Evolutionary conservation across 1,284 basidiomycete species (phyloP).

Genomic region (Vanrija sp.): DNA sequence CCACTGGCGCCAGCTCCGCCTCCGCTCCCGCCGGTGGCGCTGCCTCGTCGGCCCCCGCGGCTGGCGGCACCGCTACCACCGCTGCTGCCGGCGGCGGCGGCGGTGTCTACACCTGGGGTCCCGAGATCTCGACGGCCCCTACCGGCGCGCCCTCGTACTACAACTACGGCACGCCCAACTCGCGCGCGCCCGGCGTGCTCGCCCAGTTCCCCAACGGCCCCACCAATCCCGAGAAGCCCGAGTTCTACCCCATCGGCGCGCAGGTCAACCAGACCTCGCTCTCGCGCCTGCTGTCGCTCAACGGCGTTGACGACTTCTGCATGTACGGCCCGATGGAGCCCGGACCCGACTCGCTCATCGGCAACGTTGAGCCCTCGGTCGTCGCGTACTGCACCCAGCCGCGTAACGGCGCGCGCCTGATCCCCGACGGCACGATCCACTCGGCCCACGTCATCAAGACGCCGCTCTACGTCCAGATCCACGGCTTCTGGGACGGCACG

Average conservation of each 20-base stretch:
- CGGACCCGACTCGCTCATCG: constrained; percentile 39
- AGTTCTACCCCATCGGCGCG: constrained; percentile 36
- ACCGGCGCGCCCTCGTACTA: no score
- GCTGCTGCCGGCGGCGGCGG: no score
- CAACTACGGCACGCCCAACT: not conserved
- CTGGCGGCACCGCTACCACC: no score
- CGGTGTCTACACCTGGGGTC: no score
- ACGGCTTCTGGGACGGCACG: constrained; percentile 49
- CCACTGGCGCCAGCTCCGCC: no score
- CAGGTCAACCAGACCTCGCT: constrained; percentile 47
- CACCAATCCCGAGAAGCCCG: constrained; percentile 45
- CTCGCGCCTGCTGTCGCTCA: constrained; percentile 43
- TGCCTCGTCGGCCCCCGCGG: no score
- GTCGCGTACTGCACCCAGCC: constrained; percentile 45
- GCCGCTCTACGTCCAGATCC: constrained; percentile 50
- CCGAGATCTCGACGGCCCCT: no score
- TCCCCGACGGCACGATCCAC: constrained; percentile 46
- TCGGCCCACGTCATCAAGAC: constrained; percentile 45
- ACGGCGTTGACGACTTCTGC: constrained; percentile 49
- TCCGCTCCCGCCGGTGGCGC: no score
- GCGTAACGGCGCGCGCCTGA: constrained; percentile 37
- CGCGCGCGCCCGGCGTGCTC: constrained; percentile 24
- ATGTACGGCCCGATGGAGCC: constrained; percentile 41
- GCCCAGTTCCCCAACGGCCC: constrained; percentile 43
- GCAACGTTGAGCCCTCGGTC: constrained; percentile 43